Base-by-base conservation (phyloP, 371 early-diverging fungal species). In the Apophysomyces trapeziformis region DNA sequence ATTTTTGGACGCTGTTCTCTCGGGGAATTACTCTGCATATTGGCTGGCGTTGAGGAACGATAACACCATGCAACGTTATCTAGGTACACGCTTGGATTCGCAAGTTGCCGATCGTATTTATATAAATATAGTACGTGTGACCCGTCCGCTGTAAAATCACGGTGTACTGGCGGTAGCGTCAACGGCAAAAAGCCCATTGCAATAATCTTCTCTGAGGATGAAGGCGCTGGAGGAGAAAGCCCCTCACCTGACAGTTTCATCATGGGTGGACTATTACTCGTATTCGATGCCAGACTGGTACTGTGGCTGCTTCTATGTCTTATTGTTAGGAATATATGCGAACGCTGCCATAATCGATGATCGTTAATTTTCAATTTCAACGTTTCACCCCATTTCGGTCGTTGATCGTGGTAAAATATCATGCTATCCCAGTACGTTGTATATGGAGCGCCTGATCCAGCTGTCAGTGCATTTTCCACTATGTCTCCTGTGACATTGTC, bases 381-480 rank as follows among this genome's bases (percentile, higher is more conserved):
- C 0, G 79, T 82, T 71, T 93, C 93, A n/a, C 69, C 68, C 90
- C 91, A 93, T 13, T 65, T 76, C 0, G 93, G 92, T 38, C 71
- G 66, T 57, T 85, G 83, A 16, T 82, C 84, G 68, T 93, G 90
- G 56, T 89, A 87, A 66, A 85, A 87, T 3, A 92, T 81, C 56
- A 87, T 72, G 8, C 89, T 87, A 16, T 91, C 88, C 76, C 87
- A 91, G 9, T 67, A 71, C 0, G 77, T 79, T 1, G 71, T 69
- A n/a, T 61, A 60, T 4, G 68, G 68, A 38, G 83, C 77, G 26
- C 85, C 88, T n/a, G 85, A 69, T 1, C 89, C 91, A 3, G 80
- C 70, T 18, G 66, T 73, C 21, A 90, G 76, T n/a, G 84, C 89
- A 65, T 81, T 72, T 11, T 82, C 80, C 38, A 92, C 77, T n/a